phyloP scores from a whole-genome alignment of 352 stramenopile species.

The Globisporangium echinulatum region DNA sequence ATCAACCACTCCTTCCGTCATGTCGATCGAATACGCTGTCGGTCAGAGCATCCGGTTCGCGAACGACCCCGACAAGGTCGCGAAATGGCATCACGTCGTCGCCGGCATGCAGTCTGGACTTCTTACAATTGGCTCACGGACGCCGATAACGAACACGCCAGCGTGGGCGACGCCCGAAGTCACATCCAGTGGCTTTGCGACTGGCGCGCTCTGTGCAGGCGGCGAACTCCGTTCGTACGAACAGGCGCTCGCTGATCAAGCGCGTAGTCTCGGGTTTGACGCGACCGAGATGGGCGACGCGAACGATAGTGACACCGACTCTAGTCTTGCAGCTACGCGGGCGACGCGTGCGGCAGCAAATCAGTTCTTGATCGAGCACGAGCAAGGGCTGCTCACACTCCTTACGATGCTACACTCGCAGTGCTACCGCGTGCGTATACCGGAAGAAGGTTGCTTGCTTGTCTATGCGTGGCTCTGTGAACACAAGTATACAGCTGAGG shows the following conservation, averaged over 20 bases:
- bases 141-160: not conserved
- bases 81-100: slow-evolving; percentile 8
- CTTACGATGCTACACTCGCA: slow-evolving; percentile 14
- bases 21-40: slow-evolving; percentile 16
- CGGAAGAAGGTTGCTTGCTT: slow-evolving; percentile 18
- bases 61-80: slow-evolving; percentile 2
- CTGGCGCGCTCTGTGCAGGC: slow-evolving; percentile 2
- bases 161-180: slow-evolving; percentile 18
- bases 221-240: slow-evolving; percentile 3
- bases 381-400: not conserved
- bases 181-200: slow-evolving; percentile 10
- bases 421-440: slow-evolving; percentile 10
- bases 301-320: not conserved
- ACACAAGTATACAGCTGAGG: slow-evolving; percentile 1
- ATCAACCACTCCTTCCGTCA: not conserved
- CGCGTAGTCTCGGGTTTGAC: not conserved
- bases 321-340: not conserved
- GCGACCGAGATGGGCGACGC: not conserved
- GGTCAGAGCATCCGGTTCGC: slow-evolving; percentile 7
- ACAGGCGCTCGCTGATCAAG: slow-evolving; percentile 4
- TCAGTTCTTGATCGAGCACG: slow-evolving; percentile 3
- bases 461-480: slow-evolving; percentile 17
- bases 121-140: slow-evolving; percentile 6
- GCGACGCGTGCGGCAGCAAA: not conserved
- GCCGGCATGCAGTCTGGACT: slow-evolving; percentile 7